phyloP scores from a whole-genome alignment of 306 rosid species.

The Corylus avellana region DNA sequence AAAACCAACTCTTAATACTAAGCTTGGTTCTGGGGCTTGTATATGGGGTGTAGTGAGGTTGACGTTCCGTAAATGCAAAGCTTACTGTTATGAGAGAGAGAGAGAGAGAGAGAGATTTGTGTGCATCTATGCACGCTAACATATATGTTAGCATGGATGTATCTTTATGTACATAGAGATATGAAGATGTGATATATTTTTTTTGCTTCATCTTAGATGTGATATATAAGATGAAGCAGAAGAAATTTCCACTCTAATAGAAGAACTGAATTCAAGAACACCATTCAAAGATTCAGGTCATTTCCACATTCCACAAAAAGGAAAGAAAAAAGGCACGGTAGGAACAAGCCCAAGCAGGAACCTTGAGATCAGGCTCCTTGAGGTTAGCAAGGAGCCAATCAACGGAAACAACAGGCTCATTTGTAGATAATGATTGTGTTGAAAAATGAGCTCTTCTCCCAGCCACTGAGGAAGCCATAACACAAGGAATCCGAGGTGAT shows the following conservation, averaged over 20 bases:
- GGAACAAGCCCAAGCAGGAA: constrained; percentile 27
- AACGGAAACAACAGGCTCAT: constrained; percentile 87
- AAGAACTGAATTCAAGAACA: neutral
- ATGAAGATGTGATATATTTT: too few species aligned
- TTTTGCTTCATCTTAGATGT: too few species aligned
- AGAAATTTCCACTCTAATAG: neutral
- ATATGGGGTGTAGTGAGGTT: neutral
- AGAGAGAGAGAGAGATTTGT: neutral
- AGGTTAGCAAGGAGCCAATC: constrained; percentile 89
- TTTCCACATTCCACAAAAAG: neutral
- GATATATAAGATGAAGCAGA: neutral
- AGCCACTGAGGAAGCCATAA: constrained; percentile 66
- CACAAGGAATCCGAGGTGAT: constrained; percentile 38
- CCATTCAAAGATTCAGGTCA: neutral
- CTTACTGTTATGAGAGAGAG: neutral
- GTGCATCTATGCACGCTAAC: neutral
- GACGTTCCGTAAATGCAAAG: neutral
- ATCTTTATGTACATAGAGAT: neutral
- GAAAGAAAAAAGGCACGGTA: neutral
- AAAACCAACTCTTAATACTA: constrained; percentile 1
- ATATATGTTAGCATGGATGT: neutral
- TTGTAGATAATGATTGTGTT: constrained; percentile 48
- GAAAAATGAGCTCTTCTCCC: constrained; percentile 60
- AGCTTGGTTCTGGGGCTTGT: neutral
- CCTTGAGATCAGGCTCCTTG: constrained; percentile 83